Percentiles rank a stretch among this genome's conserved stretches.
Evolutionary conservation across 164 flowering plant genomes (phyloP).

Genomic region (Paratinospora sagittata): DNA sequence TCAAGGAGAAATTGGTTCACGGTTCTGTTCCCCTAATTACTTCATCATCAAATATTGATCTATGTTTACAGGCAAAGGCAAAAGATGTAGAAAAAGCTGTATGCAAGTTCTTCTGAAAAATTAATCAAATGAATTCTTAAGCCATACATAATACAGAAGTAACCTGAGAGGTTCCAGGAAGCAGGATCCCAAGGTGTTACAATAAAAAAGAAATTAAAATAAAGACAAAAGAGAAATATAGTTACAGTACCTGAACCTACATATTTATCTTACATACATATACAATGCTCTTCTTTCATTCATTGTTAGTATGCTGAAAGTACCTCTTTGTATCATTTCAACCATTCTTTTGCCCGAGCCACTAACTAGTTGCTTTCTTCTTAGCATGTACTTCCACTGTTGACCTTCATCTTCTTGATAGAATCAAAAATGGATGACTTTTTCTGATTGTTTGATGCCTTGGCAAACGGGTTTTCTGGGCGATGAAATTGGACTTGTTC

Average conservation of each 20-base stretch:
- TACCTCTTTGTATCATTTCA: neutral
- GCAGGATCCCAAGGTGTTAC: neutral
- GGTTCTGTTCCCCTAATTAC: neutral
- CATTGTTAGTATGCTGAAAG: neutral
- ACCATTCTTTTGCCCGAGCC: no score
- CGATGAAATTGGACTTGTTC: slow-evolving; percentile 18
- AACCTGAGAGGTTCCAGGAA: neutral
- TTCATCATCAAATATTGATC: neutral
- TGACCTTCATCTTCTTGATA: slow-evolving; percentile 9
- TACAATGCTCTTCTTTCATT: neutral
- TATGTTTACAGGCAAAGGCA: neutral
- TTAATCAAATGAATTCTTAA: slow-evolving; percentile 1
- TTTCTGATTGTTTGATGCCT: slow-evolving; percentile 42
- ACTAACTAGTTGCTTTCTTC: neutral
- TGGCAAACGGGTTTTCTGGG: slow-evolving; percentile 56
- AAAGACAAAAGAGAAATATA: neutral
- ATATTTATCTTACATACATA: neutral
- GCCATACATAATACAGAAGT: neutral
- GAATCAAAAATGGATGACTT: slow-evolving; percentile 47
- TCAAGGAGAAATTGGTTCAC: neutral
- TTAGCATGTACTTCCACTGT: neutral
- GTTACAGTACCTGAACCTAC: neutral
- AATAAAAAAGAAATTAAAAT: neutral
- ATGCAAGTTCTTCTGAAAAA: neutral
- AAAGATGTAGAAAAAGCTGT: neutral